Evolutionary conservation across 176 grass and related monocot species (phyloP).

Genomic region (Hyparrhenia diplandra): DNA sequence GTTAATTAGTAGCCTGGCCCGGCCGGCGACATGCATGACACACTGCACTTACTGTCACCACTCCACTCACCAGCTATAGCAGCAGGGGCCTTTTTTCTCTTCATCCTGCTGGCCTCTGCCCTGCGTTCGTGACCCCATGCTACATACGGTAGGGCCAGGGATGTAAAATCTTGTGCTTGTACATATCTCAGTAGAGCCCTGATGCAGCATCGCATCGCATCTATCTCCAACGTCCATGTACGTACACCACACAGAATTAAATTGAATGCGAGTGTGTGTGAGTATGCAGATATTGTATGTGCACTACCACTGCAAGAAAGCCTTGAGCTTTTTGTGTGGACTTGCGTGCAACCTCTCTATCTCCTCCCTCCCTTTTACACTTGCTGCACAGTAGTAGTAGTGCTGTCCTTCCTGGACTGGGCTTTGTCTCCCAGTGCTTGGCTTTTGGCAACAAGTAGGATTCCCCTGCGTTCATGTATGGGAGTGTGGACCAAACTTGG

Average conservation of each 20-base stretch:
- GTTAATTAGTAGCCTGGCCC: background rate
- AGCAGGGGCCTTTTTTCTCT: background rate
- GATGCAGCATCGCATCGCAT: background rate
- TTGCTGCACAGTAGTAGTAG: background rate
- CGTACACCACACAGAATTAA: background rate
- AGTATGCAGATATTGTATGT: too few species aligned
- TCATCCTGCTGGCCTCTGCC: background rate
- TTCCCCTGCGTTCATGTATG: background rate
- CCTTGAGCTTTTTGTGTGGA: conserved; percentile 20
- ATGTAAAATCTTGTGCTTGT: conserved; percentile 19
- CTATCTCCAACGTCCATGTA: too few species aligned
- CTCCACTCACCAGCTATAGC: background rate
- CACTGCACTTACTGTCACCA: background rate
- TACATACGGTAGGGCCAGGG: background rate
- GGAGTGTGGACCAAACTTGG: conserved; percentile 15
- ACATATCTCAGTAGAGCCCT: background rate
- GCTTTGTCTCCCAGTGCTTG: conserved; percentile 44
- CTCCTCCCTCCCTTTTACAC: too few species aligned
- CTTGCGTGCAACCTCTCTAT: background rate
- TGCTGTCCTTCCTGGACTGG: conserved; percentile 33
- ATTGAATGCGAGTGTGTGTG: too few species aligned
- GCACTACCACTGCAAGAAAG: conserved; percentile 11
- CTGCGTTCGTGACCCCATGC: background rate
- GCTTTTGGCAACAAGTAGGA: conserved; percentile 42
- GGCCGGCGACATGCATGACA: background rate